These are phyloP conservation scores for Talaromyces thailandensis DNA, from an alignment of 495 filamentous ascomycete species.

Conservation along the genomic window DNA sequence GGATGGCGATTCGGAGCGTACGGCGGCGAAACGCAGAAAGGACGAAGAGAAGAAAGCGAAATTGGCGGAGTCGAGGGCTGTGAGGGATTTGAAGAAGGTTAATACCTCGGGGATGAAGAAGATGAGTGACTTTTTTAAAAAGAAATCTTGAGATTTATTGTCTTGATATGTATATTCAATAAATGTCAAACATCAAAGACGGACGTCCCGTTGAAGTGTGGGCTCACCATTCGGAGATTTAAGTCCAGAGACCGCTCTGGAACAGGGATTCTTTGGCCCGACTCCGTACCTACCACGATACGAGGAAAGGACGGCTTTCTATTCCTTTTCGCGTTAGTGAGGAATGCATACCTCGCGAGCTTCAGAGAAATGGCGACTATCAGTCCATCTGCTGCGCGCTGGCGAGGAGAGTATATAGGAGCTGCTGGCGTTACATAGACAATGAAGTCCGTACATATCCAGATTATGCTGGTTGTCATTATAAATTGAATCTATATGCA, in stretches of 20 bases:
- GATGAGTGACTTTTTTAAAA: conserved; percentile 88
- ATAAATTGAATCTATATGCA: neutral
- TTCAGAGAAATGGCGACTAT: neutral
- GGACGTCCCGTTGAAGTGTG: no score
- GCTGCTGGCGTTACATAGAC: neutral
- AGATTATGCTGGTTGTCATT: neutral
- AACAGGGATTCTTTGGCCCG: no score
- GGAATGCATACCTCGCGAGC: neutral
- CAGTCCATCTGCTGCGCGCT: neutral
- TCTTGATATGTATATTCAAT: neutral
- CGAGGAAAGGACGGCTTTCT: neutral
- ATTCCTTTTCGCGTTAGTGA: neutral
- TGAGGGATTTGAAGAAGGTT: conserved; percentile 77
- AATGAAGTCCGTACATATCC: neutral
- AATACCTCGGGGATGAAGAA: conserved; percentile 92
- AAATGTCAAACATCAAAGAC: no score
- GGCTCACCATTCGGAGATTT: no score
- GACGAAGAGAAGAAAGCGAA: conserved; percentile 66
- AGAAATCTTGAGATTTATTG: conserved; percentile 29
- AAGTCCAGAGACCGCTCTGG: no score
- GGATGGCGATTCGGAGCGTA: conserved; percentile 37
- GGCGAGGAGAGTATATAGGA: neutral
- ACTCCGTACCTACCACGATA: no score
- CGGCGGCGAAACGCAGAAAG: conserved; percentile 52
- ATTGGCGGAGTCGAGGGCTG: conserved; percentile 58